Evolutionary conservation across 2,329 filamentous ascomycete genomes (phyloP).

Genomic region (Waltergamsia citrina): DNA sequence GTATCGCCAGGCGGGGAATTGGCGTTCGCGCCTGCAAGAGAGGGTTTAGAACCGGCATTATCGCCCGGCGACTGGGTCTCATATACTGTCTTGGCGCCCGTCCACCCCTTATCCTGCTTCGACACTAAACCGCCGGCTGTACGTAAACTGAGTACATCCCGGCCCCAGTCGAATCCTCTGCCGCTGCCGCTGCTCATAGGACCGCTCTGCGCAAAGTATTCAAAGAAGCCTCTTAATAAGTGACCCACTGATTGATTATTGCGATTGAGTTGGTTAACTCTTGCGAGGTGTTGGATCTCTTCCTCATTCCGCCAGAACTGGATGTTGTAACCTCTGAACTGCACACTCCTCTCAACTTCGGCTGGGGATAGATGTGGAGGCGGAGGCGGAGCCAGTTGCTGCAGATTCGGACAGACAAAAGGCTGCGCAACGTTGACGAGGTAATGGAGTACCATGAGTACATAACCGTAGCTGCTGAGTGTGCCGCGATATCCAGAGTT

Average conservation of each 20-base stretch:
- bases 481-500: slow-evolving; percentile 83
- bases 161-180: slow-evolving; percentile 69
- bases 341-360: slow-evolving; percentile 13
- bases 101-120: slow-evolving; percentile 79
- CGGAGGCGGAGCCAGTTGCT: slow-evolving; percentile 41
- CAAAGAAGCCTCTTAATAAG: slow-evolving; percentile 76
- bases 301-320: slow-evolving; percentile 71
- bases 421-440: slow-evolving; percentile 74
- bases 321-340: slow-evolving; percentile 58
- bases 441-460: slow-evolving; percentile 87
- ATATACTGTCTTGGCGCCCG: slow-evolving; percentile 63
- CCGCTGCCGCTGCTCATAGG: slow-evolving; percentile 37
- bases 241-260: slow-evolving; percentile 63
- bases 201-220: slow-evolving; percentile 65
- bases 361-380: slow-evolving; percentile 17
- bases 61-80: slow-evolving; percentile 22
- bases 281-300: slow-evolving; percentile 54
- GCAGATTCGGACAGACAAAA: slow-evolving; percentile 78
- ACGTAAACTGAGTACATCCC: slow-evolving; percentile 70
- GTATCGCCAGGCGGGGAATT: neutral
- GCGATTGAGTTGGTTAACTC: slow-evolving; percentile 47
- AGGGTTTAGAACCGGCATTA: neutral
- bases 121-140: slow-evolving; percentile 58
- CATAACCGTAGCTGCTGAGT: slow-evolving; percentile 82
- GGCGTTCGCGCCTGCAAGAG: neutral